phyloP scores from a whole-genome alignment of 2,329 filamentous ascomycete genomes.

The Xylaria sp. region DNA sequence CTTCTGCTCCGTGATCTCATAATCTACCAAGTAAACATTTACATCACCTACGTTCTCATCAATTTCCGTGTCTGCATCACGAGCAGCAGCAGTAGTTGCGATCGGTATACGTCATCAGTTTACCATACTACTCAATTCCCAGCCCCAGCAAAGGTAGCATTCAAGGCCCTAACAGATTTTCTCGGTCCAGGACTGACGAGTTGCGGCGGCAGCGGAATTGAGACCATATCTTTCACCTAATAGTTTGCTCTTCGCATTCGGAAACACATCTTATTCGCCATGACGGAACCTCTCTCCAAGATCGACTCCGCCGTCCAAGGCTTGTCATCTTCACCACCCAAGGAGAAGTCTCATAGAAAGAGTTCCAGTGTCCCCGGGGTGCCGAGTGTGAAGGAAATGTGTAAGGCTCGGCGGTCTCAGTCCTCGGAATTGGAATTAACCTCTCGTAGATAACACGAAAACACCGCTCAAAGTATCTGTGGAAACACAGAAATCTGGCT shows the following conservation, averaged over 20 bases:
- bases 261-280: slow-evolving; percentile 38
- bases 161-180: background rate
- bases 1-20: slow-evolving; percentile 43
- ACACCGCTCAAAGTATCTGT: slow-evolving; percentile 78
- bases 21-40: slow-evolving; percentile 31
- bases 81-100: slow-evolving; percentile 12
- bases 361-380: slow-evolving; percentile 80
- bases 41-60: slow-evolving; percentile 41
- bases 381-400: slow-evolving; percentile 85
- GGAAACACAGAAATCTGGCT: slow-evolving; percentile 89
- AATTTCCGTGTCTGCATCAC: slow-evolving; percentile 43
- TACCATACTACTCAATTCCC: slow-evolving; percentile 21
- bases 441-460: slow-evolving; percentile 74
- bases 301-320: slow-evolving; percentile 92
- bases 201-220: slow-evolving; percentile 20
- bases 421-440: slow-evolving; percentile 11
- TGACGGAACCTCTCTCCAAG: slow-evolving; percentile 76
- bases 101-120: slow-evolving; percentile 28
- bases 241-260: slow-evolving; percentile 19
- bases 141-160: slow-evolving; percentile 39
- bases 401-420: slow-evolving; percentile 63
- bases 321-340: slow-evolving; percentile 73
- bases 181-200: slow-evolving; percentile 7
- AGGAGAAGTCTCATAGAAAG: slow-evolving; percentile 74
- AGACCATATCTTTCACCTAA: slow-evolving; percentile 4